Base-by-base conservation (phyloP, 202 grass and related monocot genomes). In the Bolboschoenoplectus hybrid region DNA sequence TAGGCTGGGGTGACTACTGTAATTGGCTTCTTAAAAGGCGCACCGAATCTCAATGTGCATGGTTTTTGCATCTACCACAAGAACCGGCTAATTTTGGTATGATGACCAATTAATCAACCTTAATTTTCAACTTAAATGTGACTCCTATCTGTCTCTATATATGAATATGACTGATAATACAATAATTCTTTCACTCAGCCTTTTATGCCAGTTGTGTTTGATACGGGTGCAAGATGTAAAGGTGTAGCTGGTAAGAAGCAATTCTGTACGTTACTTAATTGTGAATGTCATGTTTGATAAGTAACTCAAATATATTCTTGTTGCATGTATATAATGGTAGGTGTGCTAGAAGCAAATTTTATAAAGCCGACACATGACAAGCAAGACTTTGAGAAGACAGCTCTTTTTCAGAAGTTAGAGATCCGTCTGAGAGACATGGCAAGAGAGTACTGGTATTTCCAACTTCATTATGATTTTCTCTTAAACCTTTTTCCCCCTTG, bases 341-440 rank as follows among this genome's bases (percentile, higher is more conserved):
- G 94, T 9, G 91, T 97, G 66, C 80, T 97, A 71, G 91, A 97
- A 85, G 88, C 85, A 9, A 91, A 97, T 46, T 93, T 91, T 80
- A 90, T 97, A 71, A 89, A 86, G 66, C 94, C 94, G 41, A 97
- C 93, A 81, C 93, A 95, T 85, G 86, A 95, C 84, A 97, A 97
- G 85, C 94, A 97, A 90, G 91, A 92, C 91, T 97, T 97, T 89
- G 91, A 93, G 85, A 93, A 83, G 82, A 92, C 94, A 0, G 45
- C 19, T 51, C 91, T 91, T 85, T 93, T 86, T 85, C 82, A 89
- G 14, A 97, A 87, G 85, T 89, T 97, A 61, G 91, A 93, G 52
- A 82, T 51, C 52, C 87, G 94, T 41, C 80, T 97, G 58, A 90
- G 67, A 87, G 89, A 93, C 35, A 97, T 97, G 91, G 77, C 85